A percentile compares a stretch with the other conserved stretches of the same genome.
Evolutionary conservation across 805 yeast genomes (phyloP).

Genomic region (Metschnikowia bowlesiae): DNA sequence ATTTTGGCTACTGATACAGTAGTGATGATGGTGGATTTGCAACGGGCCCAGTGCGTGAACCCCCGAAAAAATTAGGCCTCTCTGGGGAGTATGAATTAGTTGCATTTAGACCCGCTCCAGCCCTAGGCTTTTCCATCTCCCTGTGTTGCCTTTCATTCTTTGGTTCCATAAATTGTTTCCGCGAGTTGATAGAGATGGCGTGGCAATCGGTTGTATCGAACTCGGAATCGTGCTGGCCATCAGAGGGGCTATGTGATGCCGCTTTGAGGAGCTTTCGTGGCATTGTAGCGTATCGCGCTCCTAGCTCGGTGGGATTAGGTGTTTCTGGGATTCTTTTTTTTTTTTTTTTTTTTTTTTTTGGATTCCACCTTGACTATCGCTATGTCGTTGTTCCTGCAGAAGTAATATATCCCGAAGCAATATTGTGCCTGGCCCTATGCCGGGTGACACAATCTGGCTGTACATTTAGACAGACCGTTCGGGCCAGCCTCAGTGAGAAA

Average conservation of each 20-base stretch:
- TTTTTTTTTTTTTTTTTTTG: no score
- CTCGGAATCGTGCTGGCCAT: conserved; percentile 22
- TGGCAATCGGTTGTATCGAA: conserved; percentile 18
- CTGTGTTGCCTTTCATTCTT: not conserved
- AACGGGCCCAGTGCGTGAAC: conserved; percentile 5
- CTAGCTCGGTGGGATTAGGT: conserved; percentile 37
- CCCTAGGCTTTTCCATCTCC: not conserved
- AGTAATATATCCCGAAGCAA: no score
- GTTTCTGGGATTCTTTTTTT: conserved; percentile 14
- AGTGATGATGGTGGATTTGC: conserved; percentile 46
- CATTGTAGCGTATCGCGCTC: conserved; percentile 36
- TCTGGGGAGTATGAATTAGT: not conserved
- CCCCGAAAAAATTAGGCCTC: not conserved
- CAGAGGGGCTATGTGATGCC: not conserved
- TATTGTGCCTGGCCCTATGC: no score
- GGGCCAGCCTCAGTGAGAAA: no score
- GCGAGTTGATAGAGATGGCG: not conserved
- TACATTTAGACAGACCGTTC: no score
- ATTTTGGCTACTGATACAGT: conserved; percentile 25
- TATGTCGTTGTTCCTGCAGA: no score
- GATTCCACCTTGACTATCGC: no score
- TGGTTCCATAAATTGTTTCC: not conserved
- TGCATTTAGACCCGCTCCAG: not conserved
- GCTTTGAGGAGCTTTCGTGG: conserved; percentile 27
- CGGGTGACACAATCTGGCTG: no score